Conservation (phyloP, 148 eudicot genomes). For the Pouteria glomerata region DNA sequence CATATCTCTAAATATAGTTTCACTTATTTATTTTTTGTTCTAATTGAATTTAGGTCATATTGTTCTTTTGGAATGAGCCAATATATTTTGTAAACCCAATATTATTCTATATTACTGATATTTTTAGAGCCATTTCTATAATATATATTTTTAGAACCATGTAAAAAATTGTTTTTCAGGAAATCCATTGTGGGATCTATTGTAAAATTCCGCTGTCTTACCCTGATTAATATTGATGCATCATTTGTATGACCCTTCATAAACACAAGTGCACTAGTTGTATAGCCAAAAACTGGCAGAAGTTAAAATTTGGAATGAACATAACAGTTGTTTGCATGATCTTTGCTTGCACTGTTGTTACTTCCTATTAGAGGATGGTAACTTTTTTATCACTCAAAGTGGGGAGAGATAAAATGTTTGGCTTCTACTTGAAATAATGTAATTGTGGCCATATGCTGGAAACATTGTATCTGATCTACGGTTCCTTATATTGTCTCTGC, state of each 20-base stretch:
- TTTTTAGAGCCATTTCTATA: not conserved
- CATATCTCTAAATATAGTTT: not conserved
- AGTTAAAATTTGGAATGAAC: not conserved
- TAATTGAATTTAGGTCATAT: not conserved
- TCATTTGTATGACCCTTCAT: not conserved
- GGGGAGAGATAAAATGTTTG: not conserved
- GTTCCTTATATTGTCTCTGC: not conserved
- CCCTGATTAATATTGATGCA: not conserved
- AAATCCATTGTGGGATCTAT: not conserved
- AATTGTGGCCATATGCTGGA: not conserved
- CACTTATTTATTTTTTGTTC: not conserved
- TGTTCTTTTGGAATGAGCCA: not conserved
- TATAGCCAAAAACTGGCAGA: not conserved
- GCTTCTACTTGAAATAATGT: not conserved
- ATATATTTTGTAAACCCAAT: not conserved
- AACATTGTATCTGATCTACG: not conserved
- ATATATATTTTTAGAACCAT: not conserved
- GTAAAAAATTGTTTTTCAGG: not conserved
- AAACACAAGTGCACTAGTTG: not conserved
- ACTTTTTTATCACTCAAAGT: not conserved
- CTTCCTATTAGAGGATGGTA: conserved; percentile 4
- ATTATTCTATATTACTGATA: not conserved
- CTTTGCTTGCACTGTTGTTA: not conserved
- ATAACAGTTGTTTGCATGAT: not conserved
- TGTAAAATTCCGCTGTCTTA: not conserved